phyloP scores from a whole-genome alignment of 73 alveolate genomes.

The Vitrella brassicaformis region DNA sequence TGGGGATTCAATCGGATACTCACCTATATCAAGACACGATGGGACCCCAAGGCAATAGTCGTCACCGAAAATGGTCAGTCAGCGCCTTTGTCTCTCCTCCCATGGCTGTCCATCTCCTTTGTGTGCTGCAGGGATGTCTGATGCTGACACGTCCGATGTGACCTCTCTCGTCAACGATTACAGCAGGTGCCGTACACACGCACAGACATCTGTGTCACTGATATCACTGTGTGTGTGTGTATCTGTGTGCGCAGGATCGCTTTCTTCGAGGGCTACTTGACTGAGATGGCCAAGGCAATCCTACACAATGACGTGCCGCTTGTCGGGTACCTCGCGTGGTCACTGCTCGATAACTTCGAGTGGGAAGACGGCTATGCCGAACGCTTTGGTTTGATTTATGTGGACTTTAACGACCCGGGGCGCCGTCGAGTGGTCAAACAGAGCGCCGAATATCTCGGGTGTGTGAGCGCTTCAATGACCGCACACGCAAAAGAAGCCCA shows the following conservation, averaged over 20 bases:
- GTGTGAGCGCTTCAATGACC: too few species aligned
- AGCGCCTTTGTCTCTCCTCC: neutral
- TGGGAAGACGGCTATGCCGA: slow-evolving; percentile 43
- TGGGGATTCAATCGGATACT: slow-evolving; percentile 40
- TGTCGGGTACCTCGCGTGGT: slow-evolving; percentile 56
- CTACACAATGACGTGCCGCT: too few species aligned
- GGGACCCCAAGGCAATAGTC: slow-evolving; percentile 19
- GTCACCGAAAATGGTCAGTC: slow-evolving; percentile 46
- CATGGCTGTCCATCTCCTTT: neutral
- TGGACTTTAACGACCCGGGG: neutral
- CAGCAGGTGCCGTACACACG: too few species aligned
- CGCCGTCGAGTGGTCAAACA: neutral
- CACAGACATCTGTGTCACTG: too few species aligned
- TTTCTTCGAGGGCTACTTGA: too few species aligned
- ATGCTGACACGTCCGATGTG: too few species aligned
- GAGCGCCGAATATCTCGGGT: too few species aligned
- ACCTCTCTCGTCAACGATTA: too few species aligned
- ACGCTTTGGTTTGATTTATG: neutral
- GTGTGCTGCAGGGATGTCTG: slow-evolving; percentile 11
- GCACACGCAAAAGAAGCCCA: too few species aligned
- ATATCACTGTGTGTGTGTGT: too few species aligned
- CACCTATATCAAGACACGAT: slow-evolving; percentile 36
- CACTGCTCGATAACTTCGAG: slow-evolving; percentile 51
- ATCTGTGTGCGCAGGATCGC: too few species aligned
- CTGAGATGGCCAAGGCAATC: too few species aligned